Evolutionary conservation across 139 green algal genomes (phyloP), one percentile per base, ranked within the genome.

Genomic region (Chlamydomonas incerta): DNA sequence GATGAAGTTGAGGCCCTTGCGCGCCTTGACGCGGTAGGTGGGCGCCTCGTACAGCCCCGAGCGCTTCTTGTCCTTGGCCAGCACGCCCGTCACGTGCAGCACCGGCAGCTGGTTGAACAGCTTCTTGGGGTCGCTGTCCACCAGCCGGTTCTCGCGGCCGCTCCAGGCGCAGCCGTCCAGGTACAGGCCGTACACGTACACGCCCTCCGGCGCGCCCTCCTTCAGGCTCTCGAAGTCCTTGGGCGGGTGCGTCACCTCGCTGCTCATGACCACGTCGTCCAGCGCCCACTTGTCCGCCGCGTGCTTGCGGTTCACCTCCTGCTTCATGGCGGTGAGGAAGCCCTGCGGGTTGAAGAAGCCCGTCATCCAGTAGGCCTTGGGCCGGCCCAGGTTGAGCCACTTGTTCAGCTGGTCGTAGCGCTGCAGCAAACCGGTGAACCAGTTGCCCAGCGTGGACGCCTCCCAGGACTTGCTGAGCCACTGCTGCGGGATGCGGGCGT

Each of bases 311-410:
- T 92, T 95, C 33, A 98, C 95, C 90, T 98, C 96, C 90, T 98
- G 96, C 92, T 98, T 97, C 93, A 98, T 96, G 58, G 95, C 96
- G 1, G 96, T 98, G 60, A 98, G 89, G 92, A 98, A 98, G 87
- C 94, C 96, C 92, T 96, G 93, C 10, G 96, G 97, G 92, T 99
- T 99, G 94, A 98, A 98, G 90, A 98, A 98, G 65, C 97, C 97
- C 31, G 95, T 97, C 80, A 99, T 90, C 97, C 97, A 99, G 91
- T 96, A 98, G 18, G 91, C 93, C 72, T 97, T 97, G 46, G 97
- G 97, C 28, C 95, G 91, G 41, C 97, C 97, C 62, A 89, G 80
- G 88, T 95, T 95, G 62, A 99, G 90, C 97, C 97, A 99, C 87
- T 95, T 95, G 87, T 92, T 88, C 46, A 99, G 93, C 93, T 99